A percentile compares a stretch with the other conserved stretches of the same genome.
phyloP scores from a whole-genome alignment of 2,329 filamentous ascomycete genomes.

The Chrysoporthe cubensis region DNA sequence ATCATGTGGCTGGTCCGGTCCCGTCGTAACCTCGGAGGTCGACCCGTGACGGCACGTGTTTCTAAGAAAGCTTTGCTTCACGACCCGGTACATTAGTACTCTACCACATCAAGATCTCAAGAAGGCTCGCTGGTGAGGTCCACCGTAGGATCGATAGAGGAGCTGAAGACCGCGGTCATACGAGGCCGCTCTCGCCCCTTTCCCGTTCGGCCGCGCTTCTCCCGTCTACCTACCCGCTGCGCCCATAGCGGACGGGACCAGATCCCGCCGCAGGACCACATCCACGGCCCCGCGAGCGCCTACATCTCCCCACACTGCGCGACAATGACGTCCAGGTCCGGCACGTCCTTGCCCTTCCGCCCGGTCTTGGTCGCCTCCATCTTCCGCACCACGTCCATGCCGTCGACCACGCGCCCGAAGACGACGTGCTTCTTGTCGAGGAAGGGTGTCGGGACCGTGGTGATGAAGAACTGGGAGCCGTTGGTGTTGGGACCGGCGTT shows the following conservation, averaged over 20 bases:
- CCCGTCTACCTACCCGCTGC: too few species aligned
- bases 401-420: slow-evolving; percentile 87
- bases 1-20: not conserved
- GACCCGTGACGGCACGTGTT: not conserved
- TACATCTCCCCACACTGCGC: slow-evolving; percentile 96
- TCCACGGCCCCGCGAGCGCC: not conserved
- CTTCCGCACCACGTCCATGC: slow-evolving; percentile 89
- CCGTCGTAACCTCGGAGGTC: not conserved
- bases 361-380: slow-evolving; percentile 89
- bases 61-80: not conserved
- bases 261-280: too few species aligned
- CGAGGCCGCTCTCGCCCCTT: too few species aligned
- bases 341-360: slow-evolving; percentile 73
- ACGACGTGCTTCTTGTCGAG: slow-evolving; percentile 94
- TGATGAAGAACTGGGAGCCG: slow-evolving; percentile 97
- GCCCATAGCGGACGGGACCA: too few species aligned
- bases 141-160: too few species aligned
- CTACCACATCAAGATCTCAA: too few species aligned
- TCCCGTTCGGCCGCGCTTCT: too few species aligned
- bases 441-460: slow-evolving; percentile 83
- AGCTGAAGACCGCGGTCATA: too few species aligned
- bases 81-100: too few species aligned
- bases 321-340: slow-evolving; percentile 82
- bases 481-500: slow-evolving; percentile 93
- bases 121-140: too few species aligned